Base-by-base conservation (phyloP, 495 filamentous ascomycete genomes). In the Trichoderma erinaceum region DNA sequence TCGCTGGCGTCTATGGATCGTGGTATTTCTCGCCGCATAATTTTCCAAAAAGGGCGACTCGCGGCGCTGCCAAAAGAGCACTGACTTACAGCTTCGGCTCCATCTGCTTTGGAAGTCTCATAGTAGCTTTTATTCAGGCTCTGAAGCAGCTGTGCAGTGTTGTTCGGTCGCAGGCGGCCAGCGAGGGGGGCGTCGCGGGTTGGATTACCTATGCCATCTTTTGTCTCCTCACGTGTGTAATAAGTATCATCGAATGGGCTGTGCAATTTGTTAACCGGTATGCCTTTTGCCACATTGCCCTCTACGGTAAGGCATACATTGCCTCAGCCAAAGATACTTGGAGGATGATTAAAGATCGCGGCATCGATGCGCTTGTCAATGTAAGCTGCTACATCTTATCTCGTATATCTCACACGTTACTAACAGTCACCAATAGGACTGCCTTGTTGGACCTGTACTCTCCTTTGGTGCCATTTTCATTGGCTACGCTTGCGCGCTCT, bases 11-110 rank as follows among this genome's bases (percentile, higher is more conserved):
- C 15, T 97, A 96, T 70, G 93, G 92, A 0, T 90, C 89, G 1
- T 97, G 93, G 93, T 98, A 96, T 78, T 97, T 97, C 80, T 88
- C 82, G 71, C 78, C 82, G 43, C 79, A 84, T 21, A 89, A 89
- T 58, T 89, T 90, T 74, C 92, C 92, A 4, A 86, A 80, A 56
- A 86, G 86, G 13, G 88, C 90, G 7, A 97, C 94, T 1, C 83
- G 91, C 8, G 90, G 92, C 18, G 88, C 90, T 6, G 85, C 94
- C 66, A 86, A 85, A 68, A 85, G 92, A 50, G 84, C 92, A 4
- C 83, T 92, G 63, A 96, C 93, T 3, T 96, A 94, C 78, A 93
- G 90, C 48, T 97, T 97, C 71, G 93, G 94, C 27, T 93, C 89
- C 66, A 95, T 97, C 75, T 89, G 87, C 66, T 82, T 97, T 32